phyloP scores from a whole-genome alignment of 352 stramenopile genomes.

The Pythium folliculosum region DNA sequence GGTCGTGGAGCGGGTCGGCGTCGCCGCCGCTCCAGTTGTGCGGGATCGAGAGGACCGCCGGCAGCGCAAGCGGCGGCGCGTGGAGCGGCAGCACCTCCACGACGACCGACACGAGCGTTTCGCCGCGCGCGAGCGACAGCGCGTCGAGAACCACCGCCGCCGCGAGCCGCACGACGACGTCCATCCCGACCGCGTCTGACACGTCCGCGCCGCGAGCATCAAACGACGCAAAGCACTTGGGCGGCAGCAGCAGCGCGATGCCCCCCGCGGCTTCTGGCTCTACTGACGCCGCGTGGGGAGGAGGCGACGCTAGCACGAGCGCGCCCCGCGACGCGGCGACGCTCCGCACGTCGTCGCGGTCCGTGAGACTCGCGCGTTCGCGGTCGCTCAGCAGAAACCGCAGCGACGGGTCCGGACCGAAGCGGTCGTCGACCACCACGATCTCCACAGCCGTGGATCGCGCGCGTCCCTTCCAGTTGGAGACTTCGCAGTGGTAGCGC shows the following conservation, averaged over 20 bases:
- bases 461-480: conserved; percentile 49
- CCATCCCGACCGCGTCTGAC: conserved; percentile 47
- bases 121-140: conserved; percentile 13
- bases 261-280: conserved; percentile 14
- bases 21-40: conserved; percentile 13
- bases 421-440: conserved; percentile 48
- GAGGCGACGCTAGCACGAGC: conserved; percentile 25
- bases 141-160: not conserved
- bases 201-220: conserved; percentile 45
- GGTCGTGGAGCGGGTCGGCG: conserved; percentile 21
- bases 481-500: conserved; percentile 56
- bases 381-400: conserved; percentile 43
- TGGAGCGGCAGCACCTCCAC: conserved; percentile 42
- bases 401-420: conserved; percentile 39
- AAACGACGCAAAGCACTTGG: conserved; percentile 49
- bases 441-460: conserved; percentile 39
- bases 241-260: conserved; percentile 47
- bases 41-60: conserved; percentile 29
- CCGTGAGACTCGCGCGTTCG: conserved; percentile 8
- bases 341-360: conserved; percentile 26
- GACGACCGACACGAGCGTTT: conserved; percentile 47
- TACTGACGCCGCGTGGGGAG: not conserved
- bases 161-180: conserved; percentile 42
- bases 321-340: conserved; percentile 44
- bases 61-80: conserved; percentile 11